Evolutionary conservation across 2,329 filamentous ascomycete species (phyloP).

Genomic region (Aureobasidium pullulans): DNA sequence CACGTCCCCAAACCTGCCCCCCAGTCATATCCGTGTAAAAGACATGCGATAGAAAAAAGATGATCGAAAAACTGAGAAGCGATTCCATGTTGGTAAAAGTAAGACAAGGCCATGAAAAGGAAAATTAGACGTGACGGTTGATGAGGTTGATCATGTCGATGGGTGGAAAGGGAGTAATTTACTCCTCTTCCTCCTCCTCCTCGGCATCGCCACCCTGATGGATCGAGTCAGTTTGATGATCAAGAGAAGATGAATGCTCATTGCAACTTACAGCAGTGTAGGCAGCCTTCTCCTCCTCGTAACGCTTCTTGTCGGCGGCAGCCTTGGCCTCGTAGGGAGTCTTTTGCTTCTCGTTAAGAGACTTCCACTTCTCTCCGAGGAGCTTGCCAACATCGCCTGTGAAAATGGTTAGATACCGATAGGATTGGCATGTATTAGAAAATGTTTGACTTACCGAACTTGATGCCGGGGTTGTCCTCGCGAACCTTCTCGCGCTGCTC

Average conservation of each 20-base stretch:
- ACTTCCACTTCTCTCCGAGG: constrained; percentile 98
- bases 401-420: constrained; percentile 12
- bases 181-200: constrained; percentile 32
- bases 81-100: constrained; percentile 9
- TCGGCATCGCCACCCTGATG: constrained; percentile 24
- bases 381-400: constrained; percentile 92
- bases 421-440: neutral
- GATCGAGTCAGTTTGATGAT: constrained; percentile 3
- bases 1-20: neutral
- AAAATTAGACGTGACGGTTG: constrained; percentile 11
- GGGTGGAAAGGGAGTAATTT: constrained; percentile 15
- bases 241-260: neutral
- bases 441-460: constrained; percentile 57
- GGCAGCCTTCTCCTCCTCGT: constrained; percentile 93
- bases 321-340: constrained; percentile 95
- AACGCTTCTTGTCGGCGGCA: constrained; percentile 95
- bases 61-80: constrained; percentile 4
- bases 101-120: constrained; percentile 14
- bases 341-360: constrained; percentile 85
- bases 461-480: constrained; percentile 95
- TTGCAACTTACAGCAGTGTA: constrained; percentile 64
- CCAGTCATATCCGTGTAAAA: constrained; percentile 5
- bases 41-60: constrained; percentile 9
- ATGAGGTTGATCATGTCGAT: constrained; percentile 2
- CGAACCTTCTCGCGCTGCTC: constrained; percentile 97